Evolutionary conservation across 306 rosid species (phyloP).

Genomic region (Prunus mume): DNA sequence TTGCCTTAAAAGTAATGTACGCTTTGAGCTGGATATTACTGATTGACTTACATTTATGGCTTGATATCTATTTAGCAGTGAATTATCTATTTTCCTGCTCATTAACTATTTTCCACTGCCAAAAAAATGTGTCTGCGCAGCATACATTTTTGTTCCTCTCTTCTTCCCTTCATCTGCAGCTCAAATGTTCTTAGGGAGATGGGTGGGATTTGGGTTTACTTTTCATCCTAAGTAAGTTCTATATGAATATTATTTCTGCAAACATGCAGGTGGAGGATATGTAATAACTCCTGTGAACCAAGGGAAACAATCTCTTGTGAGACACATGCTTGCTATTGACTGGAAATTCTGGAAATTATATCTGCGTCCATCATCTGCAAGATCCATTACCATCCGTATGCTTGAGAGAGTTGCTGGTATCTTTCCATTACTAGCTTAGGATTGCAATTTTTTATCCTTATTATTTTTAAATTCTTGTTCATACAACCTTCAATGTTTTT

Average conservation of each 20-base stretch:
- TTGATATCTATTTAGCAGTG: constrained; percentile 20
- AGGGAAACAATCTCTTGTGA: constrained; percentile 71
- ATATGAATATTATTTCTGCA: background rate
- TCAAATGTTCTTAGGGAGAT: background rate
- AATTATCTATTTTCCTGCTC: background rate
- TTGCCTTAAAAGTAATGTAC: constrained; percentile 87
- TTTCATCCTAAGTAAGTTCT: background rate
- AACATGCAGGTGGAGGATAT: constrained; percentile 78
- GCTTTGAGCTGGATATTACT: constrained; percentile 35
- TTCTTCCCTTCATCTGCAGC: background rate
- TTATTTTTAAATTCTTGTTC: background rate
- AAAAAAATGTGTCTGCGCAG: background rate
- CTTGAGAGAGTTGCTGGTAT: constrained; percentile 80
- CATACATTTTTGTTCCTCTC: background rate
- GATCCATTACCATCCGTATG: constrained; percentile 70
- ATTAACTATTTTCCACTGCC: background rate
- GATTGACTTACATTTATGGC: constrained; percentile 4
- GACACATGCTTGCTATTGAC: constrained; percentile 89
- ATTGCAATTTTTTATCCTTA: background rate
- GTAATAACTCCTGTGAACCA: constrained; percentile 72
- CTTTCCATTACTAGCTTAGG: constrained; percentile 15
- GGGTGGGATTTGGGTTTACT: background rate
- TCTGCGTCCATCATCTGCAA: constrained; percentile 59
- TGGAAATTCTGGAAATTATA: constrained; percentile 86
- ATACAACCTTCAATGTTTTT: background rate